Evolutionary conservation across 331 rosid species (phyloP).

Genomic region (Quercus lobata): DNA sequence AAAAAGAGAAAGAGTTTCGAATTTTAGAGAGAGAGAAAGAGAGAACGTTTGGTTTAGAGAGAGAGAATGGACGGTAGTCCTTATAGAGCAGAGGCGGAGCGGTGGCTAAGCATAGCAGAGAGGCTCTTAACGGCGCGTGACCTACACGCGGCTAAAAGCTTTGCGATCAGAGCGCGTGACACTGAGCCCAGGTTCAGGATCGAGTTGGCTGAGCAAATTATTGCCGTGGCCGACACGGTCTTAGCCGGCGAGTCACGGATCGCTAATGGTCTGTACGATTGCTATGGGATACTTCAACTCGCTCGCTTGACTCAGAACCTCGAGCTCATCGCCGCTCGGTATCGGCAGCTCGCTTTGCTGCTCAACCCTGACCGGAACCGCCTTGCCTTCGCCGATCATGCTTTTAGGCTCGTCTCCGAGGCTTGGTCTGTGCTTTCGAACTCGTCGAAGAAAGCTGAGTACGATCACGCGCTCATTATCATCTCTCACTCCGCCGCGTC

Average conservation of each 20-base stretch:
- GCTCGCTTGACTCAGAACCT: conserved; percentile 52
- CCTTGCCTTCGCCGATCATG: conserved; percentile 54
- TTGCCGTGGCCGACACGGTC: conserved; percentile 78
- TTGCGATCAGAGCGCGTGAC: conserved; percentile 86
- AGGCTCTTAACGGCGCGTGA: conserved; percentile 76
- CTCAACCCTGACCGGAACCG: conserved; percentile 69
- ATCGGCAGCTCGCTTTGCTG: conserved; percentile 65
- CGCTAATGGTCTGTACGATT: conserved; percentile 46
- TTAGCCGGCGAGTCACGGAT: conserved; percentile 62
- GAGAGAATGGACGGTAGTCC: conserved; percentile 37
- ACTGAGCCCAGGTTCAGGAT: conserved; percentile 62
- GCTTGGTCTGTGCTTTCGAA: conserved; percentile 78
- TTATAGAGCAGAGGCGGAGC: conserved; percentile 66
- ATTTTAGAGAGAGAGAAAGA: not conserved
- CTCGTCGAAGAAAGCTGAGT: conserved; percentile 50
- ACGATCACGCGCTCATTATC: conserved; percentile 51
- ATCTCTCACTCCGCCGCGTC: conserved; percentile 4
- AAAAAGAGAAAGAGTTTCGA: not conserved
- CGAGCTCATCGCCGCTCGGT: conserved; percentile 69
- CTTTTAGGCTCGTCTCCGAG: conserved; percentile 67
- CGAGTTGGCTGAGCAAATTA: conserved; percentile 58
- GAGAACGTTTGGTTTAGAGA: not conserved
- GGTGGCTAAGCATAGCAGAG: conserved; percentile 82
- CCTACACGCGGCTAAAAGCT: conserved; percentile 65
- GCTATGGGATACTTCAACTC: conserved; percentile 63